phyloP scores from a whole-genome alignment of 2,329 filamentous ascomycete species.

The Sporothrix luriei region DNA sequence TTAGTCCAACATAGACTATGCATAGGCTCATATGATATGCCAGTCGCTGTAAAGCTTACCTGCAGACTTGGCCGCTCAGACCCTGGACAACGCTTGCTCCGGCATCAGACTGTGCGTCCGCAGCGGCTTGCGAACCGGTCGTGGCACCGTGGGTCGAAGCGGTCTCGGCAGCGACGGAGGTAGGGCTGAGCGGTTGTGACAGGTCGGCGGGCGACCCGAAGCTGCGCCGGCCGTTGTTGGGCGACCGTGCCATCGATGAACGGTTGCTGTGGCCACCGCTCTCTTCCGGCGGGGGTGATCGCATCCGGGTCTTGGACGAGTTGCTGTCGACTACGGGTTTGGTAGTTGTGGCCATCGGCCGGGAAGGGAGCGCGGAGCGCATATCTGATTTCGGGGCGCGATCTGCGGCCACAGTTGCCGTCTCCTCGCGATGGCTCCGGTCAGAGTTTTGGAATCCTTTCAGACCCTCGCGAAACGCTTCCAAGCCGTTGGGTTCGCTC shows the following conservation, averaged over 20 bases:
- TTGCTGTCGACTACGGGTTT: constrained; percentile 32
- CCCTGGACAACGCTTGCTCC: constrained; percentile 37
- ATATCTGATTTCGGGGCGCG: constrained; percentile 20
- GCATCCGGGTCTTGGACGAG: constrained; percentile 31
- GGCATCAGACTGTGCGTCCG: constrained; percentile 34
- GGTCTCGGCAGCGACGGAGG: constrained; percentile 32
- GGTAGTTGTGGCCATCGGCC: constrained; percentile 36
- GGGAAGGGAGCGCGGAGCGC: constrained; percentile 38
- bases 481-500: constrained; percentile 8
- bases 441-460: constrained; percentile 27
- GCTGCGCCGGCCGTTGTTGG: constrained; percentile 25
- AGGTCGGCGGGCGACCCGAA: constrained; percentile 28
- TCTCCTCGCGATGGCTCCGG: background rate
- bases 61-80: constrained; percentile 69
- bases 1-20: background rate
- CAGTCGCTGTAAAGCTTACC: constrained; percentile 49
- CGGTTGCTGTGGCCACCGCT: constrained; percentile 33
- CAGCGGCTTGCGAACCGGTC: constrained; percentile 29
- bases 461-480: constrained; percentile 28
- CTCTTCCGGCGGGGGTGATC: constrained; percentile 38
- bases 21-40: background rate
- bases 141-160: background rate
- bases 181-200: constrained; percentile 34
- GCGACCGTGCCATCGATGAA: constrained; percentile 22
- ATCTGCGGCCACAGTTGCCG: background rate